phyloP scores from a whole-genome alignment of 805 yeast genomes.

The Yueomyces sinensis region DNA sequence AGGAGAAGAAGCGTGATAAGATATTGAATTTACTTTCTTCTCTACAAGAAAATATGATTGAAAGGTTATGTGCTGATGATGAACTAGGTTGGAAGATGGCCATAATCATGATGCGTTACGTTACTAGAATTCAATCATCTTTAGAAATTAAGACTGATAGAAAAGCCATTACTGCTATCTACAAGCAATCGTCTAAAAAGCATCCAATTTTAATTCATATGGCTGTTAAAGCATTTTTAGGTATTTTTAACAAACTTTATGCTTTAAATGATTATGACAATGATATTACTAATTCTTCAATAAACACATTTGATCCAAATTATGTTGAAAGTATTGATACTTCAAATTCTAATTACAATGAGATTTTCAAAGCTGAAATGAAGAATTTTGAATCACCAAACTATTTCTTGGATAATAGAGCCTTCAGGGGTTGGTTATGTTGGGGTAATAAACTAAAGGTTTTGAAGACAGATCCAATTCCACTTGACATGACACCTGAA shows the following conservation, averaged over 20 bases:
- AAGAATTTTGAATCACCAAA: constrained; percentile 31
- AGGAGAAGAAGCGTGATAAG: constrained; percentile 37
- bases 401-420: constrained; percentile 45
- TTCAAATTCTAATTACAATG: constrained; percentile 25
- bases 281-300: constrained; percentile 30
- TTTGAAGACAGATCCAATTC: constrained; percentile 18
- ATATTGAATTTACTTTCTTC: constrained; percentile 29
- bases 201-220: constrained; percentile 57
- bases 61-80: constrained; percentile 7
- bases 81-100: constrained; percentile 42
- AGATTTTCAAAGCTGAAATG: constrained; percentile 39
- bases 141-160: constrained; percentile 33
- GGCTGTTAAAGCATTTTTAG: constrained; percentile 46
- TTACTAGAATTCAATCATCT: constrained; percentile 40
- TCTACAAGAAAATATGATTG: constrained; percentile 29
- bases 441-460: constrained; percentile 53
- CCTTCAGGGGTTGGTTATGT: constrained; percentile 54
- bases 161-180: constrained; percentile 31
- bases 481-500: constrained; percentile 22
- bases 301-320: constrained; percentile 29
- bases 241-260: constrained; percentile 34
- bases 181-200: constrained; percentile 36
- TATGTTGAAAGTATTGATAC: constrained; percentile 34
- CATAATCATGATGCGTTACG: constrained; percentile 33
- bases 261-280: constrained; percentile 35